phyloP scores from a whole-genome alignment of 176 grass and related monocot genomes.

The Paspalum notatum region DNA sequence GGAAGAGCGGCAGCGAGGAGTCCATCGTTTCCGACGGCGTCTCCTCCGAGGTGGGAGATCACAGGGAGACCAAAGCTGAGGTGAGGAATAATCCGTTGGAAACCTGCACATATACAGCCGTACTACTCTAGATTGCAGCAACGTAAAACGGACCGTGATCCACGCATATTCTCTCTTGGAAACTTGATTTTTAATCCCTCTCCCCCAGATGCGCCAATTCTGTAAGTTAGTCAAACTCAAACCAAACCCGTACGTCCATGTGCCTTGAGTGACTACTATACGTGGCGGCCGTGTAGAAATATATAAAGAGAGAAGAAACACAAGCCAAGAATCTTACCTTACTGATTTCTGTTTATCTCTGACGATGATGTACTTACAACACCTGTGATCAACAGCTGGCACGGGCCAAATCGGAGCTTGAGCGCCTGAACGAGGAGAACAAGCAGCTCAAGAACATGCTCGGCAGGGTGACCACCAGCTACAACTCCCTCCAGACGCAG shows the following conservation, averaged over 20 bases:
- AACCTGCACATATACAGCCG: no score
- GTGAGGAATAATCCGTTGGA: conserved; percentile 16
- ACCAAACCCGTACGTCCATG: no score
- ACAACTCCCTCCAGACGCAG: conserved; percentile 60
- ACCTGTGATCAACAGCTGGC: conserved; percentile 64
- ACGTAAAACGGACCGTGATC: neutral
- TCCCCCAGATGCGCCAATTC: neutral
- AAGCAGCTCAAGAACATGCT: conserved; percentile 57
- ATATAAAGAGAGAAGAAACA: neutral
- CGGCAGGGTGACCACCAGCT: conserved; percentile 48
- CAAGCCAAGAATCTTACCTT: neutral
- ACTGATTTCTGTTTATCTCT: neutral
- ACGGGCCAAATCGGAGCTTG: conserved; percentile 58
- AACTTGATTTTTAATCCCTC: neutral
- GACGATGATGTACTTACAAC: neutral
- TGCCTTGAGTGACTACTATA: no score
- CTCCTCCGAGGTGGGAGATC: conserved; percentile 42
- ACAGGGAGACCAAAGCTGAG: conserved; percentile 56
- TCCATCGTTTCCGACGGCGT: conserved; percentile 68
- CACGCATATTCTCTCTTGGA: neutral
- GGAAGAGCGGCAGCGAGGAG: conserved; percentile 78
- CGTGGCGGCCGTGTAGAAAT: no score
- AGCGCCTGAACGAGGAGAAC: conserved; percentile 73
- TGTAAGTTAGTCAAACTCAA: conserved; percentile 23
- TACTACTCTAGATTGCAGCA: neutral